Evolutionary conservation across 257 asterid genomes (phyloP).

Genomic region (Fraxinus quadrangulata): DNA sequence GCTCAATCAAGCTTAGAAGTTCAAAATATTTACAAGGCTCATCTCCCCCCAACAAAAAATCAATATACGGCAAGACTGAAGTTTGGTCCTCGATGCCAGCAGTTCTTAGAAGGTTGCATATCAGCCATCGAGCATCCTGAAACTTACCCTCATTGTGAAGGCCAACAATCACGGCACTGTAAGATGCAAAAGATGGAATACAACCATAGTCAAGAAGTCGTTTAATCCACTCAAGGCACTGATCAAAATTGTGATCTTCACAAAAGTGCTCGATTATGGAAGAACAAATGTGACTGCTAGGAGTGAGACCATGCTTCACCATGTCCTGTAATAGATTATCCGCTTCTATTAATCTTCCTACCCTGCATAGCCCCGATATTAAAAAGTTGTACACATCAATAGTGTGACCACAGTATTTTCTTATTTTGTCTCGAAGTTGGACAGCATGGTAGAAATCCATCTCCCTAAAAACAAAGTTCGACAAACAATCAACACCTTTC

Average conservation of each 20-base stretch:
- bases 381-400: slow-evolving; percentile 33
- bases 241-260: slow-evolving; percentile 16
- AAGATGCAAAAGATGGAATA: slow-evolving; percentile 26
- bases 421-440: slow-evolving; percentile 22
- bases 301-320: slow-evolving; percentile 35
- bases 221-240: slow-evolving; percentile 34
- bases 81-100: slow-evolving; percentile 36
- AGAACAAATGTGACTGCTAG: slow-evolving; percentile 24
- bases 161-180: slow-evolving; percentile 31
- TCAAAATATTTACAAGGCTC: slow-evolving; percentile 14
- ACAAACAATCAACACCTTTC: background rate
- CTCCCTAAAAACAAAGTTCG: slow-evolving; percentile 24
- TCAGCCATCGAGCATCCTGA: slow-evolving; percentile 35
- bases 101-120: slow-evolving; percentile 26
- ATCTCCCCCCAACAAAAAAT: slow-evolving; percentile 37
- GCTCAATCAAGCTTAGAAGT: slow-evolving; percentile 27
- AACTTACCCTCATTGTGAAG: slow-evolving; percentile 34
- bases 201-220: slow-evolving; percentile 23
- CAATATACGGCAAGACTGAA: slow-evolving; percentile 32
- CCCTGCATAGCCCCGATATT: slow-evolving; percentile 32
- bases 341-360: slow-evolving; percentile 37
- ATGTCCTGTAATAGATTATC: slow-evolving; percentile 36
- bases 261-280: slow-evolving; percentile 30
- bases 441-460: slow-evolving; percentile 33
- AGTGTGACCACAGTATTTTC: slow-evolving; percentile 28